phyloP scores from a whole-genome alignment of 2,329 filamentous ascomycete species.

The Rhytidhysteron rufulum region DNA sequence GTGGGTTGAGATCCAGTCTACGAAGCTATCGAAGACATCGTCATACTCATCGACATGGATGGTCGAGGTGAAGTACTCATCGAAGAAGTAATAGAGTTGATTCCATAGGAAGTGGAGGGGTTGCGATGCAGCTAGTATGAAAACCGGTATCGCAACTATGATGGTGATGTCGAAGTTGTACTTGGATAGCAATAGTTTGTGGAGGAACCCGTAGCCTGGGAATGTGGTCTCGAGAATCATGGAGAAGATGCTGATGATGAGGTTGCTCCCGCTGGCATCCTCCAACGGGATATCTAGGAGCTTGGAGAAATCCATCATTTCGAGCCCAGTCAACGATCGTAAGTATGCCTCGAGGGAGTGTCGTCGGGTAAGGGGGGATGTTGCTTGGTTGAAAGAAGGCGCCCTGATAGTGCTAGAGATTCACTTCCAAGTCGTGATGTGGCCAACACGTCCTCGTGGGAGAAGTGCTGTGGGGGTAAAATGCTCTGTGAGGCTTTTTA shows the following conservation, averaged over 20 bases:
- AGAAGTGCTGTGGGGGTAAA: too few species aligned
- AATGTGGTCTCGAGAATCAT: conserved; percentile 49
- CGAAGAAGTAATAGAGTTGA: conserved; percentile 26
- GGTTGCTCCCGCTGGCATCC: conserved; percentile 6
- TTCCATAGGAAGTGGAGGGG: conserved; percentile 34
- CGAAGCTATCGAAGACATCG: conserved; percentile 40
- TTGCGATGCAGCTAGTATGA: conserved; percentile 40
- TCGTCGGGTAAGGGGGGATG: too few species aligned
- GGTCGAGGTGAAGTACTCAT: conserved; percentile 36
- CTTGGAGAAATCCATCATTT: conserved; percentile 23
- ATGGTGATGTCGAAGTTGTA: conserved; percentile 49
- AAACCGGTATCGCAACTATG: conserved; percentile 40
- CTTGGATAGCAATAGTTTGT: conserved; percentile 38
- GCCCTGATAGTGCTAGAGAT: too few species aligned
- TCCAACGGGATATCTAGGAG: conserved; percentile 15
- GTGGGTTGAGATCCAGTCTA: conserved; percentile 43
- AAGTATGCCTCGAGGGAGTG: too few species aligned
- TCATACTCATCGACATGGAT: conserved; percentile 45
- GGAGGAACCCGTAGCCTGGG: conserved; percentile 48
- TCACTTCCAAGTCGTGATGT: too few species aligned
- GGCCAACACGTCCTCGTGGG: too few species aligned
- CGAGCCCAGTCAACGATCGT: too few species aligned
- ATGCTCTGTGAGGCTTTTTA: too few species aligned
- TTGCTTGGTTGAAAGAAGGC: too few species aligned
- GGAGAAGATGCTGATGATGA: conserved; percentile 37